Evolutionary conservation across 192 early-diverging fungal genomes (phyloP), one percentile per base, ranked within the genome.

Genomic region (Allomyces arbusculus): DNA sequence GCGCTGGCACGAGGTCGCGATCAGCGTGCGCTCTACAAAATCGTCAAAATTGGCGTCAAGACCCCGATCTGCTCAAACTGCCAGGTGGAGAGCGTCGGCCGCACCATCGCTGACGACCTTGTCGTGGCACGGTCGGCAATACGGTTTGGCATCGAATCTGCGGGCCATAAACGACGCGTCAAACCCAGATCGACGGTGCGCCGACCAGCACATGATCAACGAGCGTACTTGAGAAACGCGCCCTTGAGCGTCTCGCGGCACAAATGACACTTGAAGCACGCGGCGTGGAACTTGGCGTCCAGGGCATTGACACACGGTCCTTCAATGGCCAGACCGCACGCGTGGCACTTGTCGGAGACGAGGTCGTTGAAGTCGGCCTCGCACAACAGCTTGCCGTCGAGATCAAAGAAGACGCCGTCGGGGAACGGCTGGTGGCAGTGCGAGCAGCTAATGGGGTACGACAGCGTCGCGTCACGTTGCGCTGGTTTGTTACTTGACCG

Each of bases 251-350:
- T 6, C 68, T 65, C 63, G 71, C 64, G 45, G 62, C 66, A 64
- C 24, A n/a, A 12, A 43, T 43, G 64, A 63, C 72, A 82, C 24
- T 68, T 66, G 64, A 82, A 82, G 55, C 80, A 78, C 16, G 77
- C 74, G 8, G 75, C 61, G 69, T 82, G 80, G 77, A 78, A 82
- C 61, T 76, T 77, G 61, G 68, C 64, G 4, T 77, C 76, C 24
- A 79, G 64, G 22, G 79, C 80, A 14, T 68, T 72, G 5, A 80
- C 72, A 64, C 70, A 75, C 61, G 75, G 74, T 12, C 77, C 80
- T 4, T 62, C 44, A 10, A 78, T 79, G 61, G 77, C 61, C 66
- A 76, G 70, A 25, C 71, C 72, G 66, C 78, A 79, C 26, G 68
- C 67, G 45, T 67, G 71, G 66, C 78, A 79, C 62, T 58, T 70